Percentiles rank a stretch among this genome's conserved stretches.
phyloP scores from a whole-genome alignment of 108 stramenopile species.

The Conticribra guillardii region DNA sequence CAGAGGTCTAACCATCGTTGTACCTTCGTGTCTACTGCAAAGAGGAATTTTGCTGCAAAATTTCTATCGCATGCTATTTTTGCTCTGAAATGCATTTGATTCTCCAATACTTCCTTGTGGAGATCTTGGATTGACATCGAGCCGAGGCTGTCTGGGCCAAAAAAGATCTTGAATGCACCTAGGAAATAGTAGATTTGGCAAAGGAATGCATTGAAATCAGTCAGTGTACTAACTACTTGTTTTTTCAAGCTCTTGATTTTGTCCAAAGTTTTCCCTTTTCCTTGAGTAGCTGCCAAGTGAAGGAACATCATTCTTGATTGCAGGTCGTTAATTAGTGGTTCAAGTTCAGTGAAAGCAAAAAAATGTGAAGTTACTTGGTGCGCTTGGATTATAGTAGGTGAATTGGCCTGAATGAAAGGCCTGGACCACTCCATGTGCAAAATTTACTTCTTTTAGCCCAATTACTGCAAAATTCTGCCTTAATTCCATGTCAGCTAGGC shows the following conservation, averaged over 20 bases:
- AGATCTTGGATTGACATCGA: not conserved
- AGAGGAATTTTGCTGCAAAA: slow-evolving; percentile 5
- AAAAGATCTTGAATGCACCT: not conserved
- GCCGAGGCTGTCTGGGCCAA: not conserved
- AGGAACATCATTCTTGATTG: not conserved
- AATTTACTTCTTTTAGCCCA: not conserved
- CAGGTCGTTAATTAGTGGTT: not conserved
- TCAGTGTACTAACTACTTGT: not conserved
- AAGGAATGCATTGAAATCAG: not conserved
- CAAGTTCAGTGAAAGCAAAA: slow-evolving; percentile 17
- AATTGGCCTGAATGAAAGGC: slow-evolving; percentile 4
- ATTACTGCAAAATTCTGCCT: not conserved
- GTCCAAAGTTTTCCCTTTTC: not conserved
- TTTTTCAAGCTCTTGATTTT: not conserved
- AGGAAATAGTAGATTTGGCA: not conserved
- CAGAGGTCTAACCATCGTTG: slow-evolving; percentile 5
- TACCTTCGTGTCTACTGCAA: not conserved
- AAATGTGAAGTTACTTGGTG: slow-evolving; percentile 26
- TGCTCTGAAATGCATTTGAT: not conserved
- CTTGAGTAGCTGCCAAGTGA: not conserved
- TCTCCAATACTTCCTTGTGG: not conserved
- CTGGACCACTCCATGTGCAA: slow-evolving; percentile 7
- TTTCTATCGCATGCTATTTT: not conserved
- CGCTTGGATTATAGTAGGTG: not conserved
- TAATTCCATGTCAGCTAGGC: not conserved